Conservation (phyloP, 2,329 filamentous ascomycete genomes). For the Trichoderma pleuroti region DNA sequence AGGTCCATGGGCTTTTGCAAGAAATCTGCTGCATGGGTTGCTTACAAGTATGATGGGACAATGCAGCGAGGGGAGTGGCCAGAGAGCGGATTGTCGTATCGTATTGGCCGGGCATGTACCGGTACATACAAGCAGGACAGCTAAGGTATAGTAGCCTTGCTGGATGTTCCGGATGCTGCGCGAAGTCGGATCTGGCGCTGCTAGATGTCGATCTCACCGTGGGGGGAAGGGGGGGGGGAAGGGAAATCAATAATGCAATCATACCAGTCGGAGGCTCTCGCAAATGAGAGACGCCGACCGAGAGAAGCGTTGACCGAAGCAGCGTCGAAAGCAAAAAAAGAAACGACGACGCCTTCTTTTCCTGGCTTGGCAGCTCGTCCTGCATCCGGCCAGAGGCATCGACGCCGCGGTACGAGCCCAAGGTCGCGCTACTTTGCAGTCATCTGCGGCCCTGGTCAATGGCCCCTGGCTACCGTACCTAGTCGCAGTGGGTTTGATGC, state of each 20-base stretch:
- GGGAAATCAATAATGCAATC: not conserved
- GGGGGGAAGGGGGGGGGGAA: not conserved
- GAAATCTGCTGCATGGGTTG: conserved; percentile 15
- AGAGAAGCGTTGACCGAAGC: not conserved
- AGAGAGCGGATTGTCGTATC: not conserved
- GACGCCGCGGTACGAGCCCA: conserved; percentile 8
- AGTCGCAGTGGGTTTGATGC: conserved; percentile 10
- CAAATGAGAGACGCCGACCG: not conserved
- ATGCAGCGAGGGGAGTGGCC: conserved; percentile 8
- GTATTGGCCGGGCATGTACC: not conserved
- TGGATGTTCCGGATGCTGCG: conserved; percentile 9
- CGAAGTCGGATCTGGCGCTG: conserved; percentile 13
- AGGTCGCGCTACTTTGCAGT: conserved; percentile 13
- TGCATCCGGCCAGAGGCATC: conserved; percentile 17
- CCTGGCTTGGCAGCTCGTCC: conserved; percentile 5
- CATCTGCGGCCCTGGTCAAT: conserved; percentile 16
- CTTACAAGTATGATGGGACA: conserved; percentile 11
- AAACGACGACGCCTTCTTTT: conserved; percentile 1
- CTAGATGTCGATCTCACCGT: conserved; percentile 11
- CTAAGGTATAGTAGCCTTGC: too few species aligned
- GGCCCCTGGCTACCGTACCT: conserved; percentile 15
- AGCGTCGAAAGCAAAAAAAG: not conserved
- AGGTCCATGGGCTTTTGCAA: conserved; percentile 3
- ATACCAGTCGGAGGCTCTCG: not conserved
- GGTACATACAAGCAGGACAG: not conserved